Evolutionary conservation across 768 basidiomycete genomes (phyloP).

Genomic region (Cystofilobasidium bisporidii): DNA sequence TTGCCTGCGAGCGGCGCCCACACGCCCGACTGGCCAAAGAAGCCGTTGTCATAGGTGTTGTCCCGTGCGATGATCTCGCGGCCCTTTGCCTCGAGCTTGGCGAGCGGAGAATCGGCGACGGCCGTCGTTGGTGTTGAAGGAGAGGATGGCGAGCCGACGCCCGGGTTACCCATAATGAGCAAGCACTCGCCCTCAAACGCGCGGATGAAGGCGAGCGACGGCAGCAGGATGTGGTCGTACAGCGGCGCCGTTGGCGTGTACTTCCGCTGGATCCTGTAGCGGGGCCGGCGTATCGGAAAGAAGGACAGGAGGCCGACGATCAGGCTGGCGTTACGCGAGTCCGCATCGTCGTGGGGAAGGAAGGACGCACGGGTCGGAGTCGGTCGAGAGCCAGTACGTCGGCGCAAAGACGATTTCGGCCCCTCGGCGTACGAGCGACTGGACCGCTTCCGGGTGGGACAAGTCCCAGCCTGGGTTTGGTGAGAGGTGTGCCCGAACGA

Average conservation of each 20-base stretch:
- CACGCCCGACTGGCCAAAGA: conserved; percentile 15
- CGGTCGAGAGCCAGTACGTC: conserved; percentile 20
- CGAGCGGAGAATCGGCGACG: neutral
- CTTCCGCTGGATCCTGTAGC: conserved; percentile 4
- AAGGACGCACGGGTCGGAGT: conserved; percentile 19
- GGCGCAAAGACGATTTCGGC: conserved; percentile 14
- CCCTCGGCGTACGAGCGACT: conserved; percentile 3
- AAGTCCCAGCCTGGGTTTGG: conserved; percentile 24
- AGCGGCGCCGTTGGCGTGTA: neutral
- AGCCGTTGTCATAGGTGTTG: conserved; percentile 5
- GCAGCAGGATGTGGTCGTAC: conserved; percentile 11
- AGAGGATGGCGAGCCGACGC: neutral
- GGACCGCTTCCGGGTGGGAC: conserved; percentile 10
- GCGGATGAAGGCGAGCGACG: conserved; percentile 1
- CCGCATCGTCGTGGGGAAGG: no score
- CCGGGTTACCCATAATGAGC: neutral
- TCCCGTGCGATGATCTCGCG: neutral
- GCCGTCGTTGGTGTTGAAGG: neutral
- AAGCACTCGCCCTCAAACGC: conserved; percentile 3
- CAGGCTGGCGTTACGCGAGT: neutral
- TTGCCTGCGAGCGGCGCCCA: conserved; percentile 13
- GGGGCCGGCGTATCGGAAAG: no score
- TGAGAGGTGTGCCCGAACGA: no score
- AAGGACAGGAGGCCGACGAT: no score
- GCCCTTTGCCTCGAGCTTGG: neutral